Percentiles rank a stretch among this genome's conserved stretches.
Evolutionary conservation across 768 basidiomycete genomes (phyloP).

Genomic region (Mycena galopus): DNA sequence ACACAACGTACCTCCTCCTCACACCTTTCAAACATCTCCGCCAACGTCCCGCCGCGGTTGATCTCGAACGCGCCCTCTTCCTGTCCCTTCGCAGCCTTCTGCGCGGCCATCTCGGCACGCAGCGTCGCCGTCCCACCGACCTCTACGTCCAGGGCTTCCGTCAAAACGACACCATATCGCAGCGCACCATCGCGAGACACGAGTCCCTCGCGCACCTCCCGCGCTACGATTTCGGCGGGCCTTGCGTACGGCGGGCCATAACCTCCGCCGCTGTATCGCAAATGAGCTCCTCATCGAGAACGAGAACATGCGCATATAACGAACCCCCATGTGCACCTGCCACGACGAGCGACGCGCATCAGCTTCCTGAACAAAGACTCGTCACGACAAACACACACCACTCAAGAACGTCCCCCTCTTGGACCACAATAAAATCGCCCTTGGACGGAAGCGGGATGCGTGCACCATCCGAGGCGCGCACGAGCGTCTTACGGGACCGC

Average conservation of each 20-base stretch:
- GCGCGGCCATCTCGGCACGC: conserved; percentile 36
- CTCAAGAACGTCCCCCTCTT: conserved; percentile 44
- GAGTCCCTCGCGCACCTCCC: conserved; percentile 43
- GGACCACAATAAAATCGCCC: conserved; percentile 42
- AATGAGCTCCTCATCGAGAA: background rate
- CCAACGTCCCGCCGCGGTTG: conserved; percentile 44
- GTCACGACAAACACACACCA: conserved; percentile 32
- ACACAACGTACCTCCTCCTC: conserved; percentile 35
- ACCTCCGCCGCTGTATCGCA: conserved; percentile 30
- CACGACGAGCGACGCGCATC: background rate
- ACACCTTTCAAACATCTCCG: conserved; percentile 38
- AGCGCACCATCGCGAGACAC: conserved; percentile 37
- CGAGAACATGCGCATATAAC: background rate
- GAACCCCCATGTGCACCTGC: conserved; percentile 46
- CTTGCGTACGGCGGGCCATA: conserved; percentile 42
- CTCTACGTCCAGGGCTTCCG: conserved; percentile 37
- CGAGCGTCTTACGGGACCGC: conserved; percentile 43
- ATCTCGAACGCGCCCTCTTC: conserved; percentile 38
- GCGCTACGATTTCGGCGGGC: conserved; percentile 44
- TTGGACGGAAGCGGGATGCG: conserved; percentile 43
- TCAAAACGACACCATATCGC: conserved; percentile 44
- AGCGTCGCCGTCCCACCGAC: conserved; percentile 33
- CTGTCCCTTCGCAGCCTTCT: conserved; percentile 25
- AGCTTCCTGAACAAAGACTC: background rate
- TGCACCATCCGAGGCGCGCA: conserved; percentile 37